A percentile compares a stretch with the other conserved stretches of the same genome.
These are phyloP conservation scores for Candida dubliniensis DNA, from an alignment of 1,139 yeast species.

Conservation along the genomic window DNA sequence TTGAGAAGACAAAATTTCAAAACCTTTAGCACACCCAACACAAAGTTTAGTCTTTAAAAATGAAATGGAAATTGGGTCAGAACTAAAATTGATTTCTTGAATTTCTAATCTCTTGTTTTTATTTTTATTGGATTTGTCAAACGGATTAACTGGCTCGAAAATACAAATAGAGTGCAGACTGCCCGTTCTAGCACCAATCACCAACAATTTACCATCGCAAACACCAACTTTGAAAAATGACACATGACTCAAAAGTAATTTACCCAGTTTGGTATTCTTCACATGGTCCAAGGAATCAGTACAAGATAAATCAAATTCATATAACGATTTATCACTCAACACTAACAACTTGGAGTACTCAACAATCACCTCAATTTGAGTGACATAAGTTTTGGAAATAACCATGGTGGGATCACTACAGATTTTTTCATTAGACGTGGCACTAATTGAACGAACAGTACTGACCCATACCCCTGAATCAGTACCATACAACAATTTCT, in stretches of 20 bases:
- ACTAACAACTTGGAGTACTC: conserved; percentile 85
- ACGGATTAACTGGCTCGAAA: conserved; percentile 70
- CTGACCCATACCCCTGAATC: conserved; percentile 89
- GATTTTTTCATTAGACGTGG: conserved; percentile 46
- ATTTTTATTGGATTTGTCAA: conserved; percentile 56
- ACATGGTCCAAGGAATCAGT: conserved; percentile 68
- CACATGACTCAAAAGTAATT: conserved; percentile 79
- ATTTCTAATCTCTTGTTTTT: conserved; percentile 69
- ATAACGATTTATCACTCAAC: conserved; percentile 77
- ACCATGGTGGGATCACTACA: conserved; percentile 79
- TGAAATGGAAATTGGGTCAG: conserved; percentile 90
- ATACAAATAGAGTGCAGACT: conserved; percentile 77
- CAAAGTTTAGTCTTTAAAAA: conserved; percentile 86
- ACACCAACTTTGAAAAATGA: conserved; percentile 90
- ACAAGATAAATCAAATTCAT: conserved; percentile 73
- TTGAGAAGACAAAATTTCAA: conserved; percentile 87
- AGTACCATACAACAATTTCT: conserved; percentile 86
- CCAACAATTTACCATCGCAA: conserved; percentile 82
- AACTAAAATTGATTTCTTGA: conserved; percentile 76
- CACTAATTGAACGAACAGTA: conserved; percentile 50
- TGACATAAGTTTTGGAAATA: conserved; percentile 72
- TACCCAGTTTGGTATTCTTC: conserved; percentile 74
- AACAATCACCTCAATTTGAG: conserved; percentile 89
- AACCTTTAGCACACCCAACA: conserved; percentile 95
- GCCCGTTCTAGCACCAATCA: conserved; percentile 84